These are phyloP conservation scores for Agrocybe praecox DNA, from an alignment of 768 basidiomycete species.

Conservation along the genomic window DNA sequence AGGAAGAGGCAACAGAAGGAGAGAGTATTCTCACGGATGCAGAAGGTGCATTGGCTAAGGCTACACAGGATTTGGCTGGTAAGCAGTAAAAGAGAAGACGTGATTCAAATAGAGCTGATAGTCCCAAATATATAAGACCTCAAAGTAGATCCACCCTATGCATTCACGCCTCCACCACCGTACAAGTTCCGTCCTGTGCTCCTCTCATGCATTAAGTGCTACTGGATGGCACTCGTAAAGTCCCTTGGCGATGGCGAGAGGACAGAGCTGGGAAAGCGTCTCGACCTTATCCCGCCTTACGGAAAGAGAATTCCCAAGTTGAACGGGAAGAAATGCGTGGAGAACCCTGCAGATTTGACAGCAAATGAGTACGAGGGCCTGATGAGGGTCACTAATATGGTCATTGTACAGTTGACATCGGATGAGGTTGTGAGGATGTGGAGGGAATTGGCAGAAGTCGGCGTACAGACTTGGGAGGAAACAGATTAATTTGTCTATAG, in stretches of 20 bases:
- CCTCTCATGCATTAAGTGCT: conserved; percentile 23
- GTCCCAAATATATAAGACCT: conserved; percentile 11
- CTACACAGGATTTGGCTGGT: conserved; percentile 19
- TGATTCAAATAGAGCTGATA: neutral
- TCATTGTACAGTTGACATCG: conserved; percentile 17
- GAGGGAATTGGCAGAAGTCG: conserved; percentile 26
- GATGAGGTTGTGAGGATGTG: conserved; percentile 21
- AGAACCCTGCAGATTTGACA: conserved; percentile 19
- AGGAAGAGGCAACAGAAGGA: conserved; percentile 11
- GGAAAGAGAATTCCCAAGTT: conserved; percentile 19
- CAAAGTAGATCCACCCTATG: conserved; percentile 17
- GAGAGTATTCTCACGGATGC: conserved; percentile 12
- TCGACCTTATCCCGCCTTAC: conserved; percentile 20
- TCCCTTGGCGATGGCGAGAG: conserved; percentile 14
- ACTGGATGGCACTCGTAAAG: conserved; percentile 23
- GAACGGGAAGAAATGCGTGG: conserved; percentile 20
- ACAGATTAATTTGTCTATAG: conserved; percentile 5
- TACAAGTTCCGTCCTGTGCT: conserved; percentile 19
- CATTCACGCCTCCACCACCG: conserved; percentile 20
- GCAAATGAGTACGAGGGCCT: conserved; percentile 27
- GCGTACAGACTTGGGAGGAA: conserved; percentile 30
- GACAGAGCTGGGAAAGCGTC: conserved; percentile 18
- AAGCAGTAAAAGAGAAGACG: neutral
- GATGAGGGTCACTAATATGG: conserved; percentile 21
- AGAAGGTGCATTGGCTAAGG: conserved; percentile 10